Conservation (phyloP, 306 rosid genomes). For the Rosa rugosa region DNA sequence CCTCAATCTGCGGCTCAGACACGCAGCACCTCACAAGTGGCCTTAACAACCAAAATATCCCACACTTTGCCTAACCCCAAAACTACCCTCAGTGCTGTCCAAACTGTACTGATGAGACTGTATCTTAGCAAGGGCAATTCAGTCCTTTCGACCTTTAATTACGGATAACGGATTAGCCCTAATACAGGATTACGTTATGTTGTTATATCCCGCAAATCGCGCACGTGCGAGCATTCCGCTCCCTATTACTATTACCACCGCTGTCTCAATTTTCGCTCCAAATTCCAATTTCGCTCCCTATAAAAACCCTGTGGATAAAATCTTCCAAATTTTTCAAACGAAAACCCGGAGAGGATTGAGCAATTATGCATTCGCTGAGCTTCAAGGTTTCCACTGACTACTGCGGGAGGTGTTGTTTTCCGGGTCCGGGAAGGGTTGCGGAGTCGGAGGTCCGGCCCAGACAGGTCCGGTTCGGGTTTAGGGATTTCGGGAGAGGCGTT, state of each 20-base stretch:
- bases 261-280: constrained; percentile 8
- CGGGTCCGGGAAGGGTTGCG: constrained; percentile 31
- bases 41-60: not conserved
- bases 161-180: not conserved
- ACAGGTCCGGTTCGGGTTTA: constrained; percentile 17
- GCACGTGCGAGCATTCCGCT: not conserved
- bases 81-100: not conserved
- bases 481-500: constrained; percentile 27
- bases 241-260: not conserved
- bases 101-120: not conserved
- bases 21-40: not conserved
- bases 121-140: not conserved
- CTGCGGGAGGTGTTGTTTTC: constrained; percentile 26
- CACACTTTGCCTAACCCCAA: constrained; percentile 1
- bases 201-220: constrained; percentile 14
- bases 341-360: not conserved
- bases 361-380: constrained; percentile 63
- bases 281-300: not conserved
- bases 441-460: constrained; percentile 24
- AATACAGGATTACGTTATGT: not conserved
- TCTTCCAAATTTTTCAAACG: not conserved
- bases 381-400: constrained; percentile 43
- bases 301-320: constrained; percentile 10
- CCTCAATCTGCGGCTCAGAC: constrained; percentile 2
- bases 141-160: not conserved